phyloP scores from a whole-genome alignment of 352 stramenopile species.

The Saprolegnia diclina region DNA sequence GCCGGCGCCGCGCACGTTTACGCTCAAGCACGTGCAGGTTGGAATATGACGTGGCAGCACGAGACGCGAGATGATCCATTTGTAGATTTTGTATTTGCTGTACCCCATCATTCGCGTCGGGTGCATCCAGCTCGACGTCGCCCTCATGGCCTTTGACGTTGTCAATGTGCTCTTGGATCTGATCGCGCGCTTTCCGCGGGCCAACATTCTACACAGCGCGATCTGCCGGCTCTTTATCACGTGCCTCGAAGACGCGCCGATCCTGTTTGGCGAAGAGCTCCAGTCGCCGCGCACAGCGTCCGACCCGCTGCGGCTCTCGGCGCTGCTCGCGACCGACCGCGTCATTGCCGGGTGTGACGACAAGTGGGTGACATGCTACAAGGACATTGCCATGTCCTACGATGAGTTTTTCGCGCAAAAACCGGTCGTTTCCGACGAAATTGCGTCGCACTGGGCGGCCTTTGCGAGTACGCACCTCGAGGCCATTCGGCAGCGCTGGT shows the following conservation, averaged over 20 bases:
- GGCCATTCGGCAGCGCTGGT: constrained; percentile 14
- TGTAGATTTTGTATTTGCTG: constrained; percentile 59
- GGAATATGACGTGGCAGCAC: not conserved
- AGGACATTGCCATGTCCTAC: constrained; percentile 70
- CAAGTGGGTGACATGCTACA: constrained; percentile 28
- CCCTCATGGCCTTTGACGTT: constrained; percentile 18
- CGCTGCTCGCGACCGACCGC: not conserved
- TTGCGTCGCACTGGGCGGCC: constrained; percentile 41
- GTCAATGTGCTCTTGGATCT: constrained; percentile 9
- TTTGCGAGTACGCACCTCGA: constrained; percentile 34
- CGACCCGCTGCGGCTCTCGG: constrained; percentile 37
- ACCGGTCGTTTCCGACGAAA: constrained; percentile 37
- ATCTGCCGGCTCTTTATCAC: constrained; percentile 58
- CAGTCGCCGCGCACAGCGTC: constrained; percentile 47
- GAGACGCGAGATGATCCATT: not conserved
- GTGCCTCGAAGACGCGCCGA: constrained; percentile 68
- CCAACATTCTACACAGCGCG: constrained; percentile 27
- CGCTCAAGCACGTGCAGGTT: constrained; percentile 49
- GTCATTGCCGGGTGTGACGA: constrained; percentile 7
- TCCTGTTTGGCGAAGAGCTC: constrained; percentile 75
- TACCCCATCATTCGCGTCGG: constrained; percentile 70
- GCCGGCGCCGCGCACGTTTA: constrained; percentile 38
- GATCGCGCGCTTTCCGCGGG: constrained; percentile 11
- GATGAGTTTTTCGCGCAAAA: constrained; percentile 62
- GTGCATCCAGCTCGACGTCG: constrained; percentile 46